Base-by-base conservation (phyloP, 176 grass and related monocot genomes). In the Areca catechu region DNA sequence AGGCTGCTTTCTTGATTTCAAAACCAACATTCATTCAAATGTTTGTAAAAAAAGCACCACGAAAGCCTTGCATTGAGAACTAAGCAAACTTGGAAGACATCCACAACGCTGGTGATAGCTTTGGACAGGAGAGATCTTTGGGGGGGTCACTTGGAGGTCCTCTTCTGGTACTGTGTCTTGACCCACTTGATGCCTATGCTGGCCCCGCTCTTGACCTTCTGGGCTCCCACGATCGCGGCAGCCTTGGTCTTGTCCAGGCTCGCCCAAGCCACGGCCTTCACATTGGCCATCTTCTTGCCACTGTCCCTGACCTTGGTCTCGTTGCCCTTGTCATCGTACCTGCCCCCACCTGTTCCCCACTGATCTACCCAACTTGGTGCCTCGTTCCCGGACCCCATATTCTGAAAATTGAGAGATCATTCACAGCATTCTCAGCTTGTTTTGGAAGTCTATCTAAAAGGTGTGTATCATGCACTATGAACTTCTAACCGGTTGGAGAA, bases 141-240 rank as follows among this genome's bases (percentile, higher is more conserved):
- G n/a, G 23, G 3, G 3, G 3, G 1, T 66, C 22, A 66, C 49
- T 66, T 66, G 22, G 78, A 73, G 4, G 63, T 63, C 23, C 69
- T 72, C 61, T 85, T 90, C 51, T 90, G 75, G 69, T 77, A 91
- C 64, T 83, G 69, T 15, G 63, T 75, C 58, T 80, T 91, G 23
- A 83, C 79, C 82, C 87, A 91, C 68, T 86, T 82, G 71, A 86
- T 77, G 54, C 87, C 72, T 14, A 49, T 67, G 58, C 22, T 78
- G 7, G 87, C 76, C 14, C 82, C 82, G 23, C 67, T 58, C 71
- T 86, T 91, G 0, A 85, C 68, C 68, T 83, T 91, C 55, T 74
- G 54, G 16, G 87, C 82, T 16, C 82, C 87, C 0, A 79, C 57
- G 29, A 71, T 49, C 10, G 79, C 79, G 7, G 80, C 72, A 25